Base-by-base conservation (phyloP, 2,329 filamentous ascomycete species). In the Hyphodiscus sp. region DNA sequence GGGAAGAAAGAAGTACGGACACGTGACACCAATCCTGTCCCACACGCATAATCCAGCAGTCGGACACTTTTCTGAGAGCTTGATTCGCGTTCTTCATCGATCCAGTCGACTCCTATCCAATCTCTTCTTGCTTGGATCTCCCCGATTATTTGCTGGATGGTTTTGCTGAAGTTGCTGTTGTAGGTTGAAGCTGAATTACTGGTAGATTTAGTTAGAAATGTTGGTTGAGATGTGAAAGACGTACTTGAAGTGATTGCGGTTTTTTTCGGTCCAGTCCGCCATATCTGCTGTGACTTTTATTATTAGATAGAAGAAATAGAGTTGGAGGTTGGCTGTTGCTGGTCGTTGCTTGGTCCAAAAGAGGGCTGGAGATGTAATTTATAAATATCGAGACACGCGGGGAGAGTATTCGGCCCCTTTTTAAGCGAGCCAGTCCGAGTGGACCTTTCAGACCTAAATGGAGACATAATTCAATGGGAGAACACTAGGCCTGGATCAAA, bases 1-100 rank as follows among this genome's bases (percentile, higher is more conserved):
- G 50, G 48, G 54, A 38, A 41, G 48, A 50, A 41, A 30, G 41
- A 51, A 44, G 16, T 9, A 70, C 76, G 60, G 65, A 86, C 84
- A 67, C 78, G 76, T 13, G 85, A 85, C 58, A 88, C 74, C 51
- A 81, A 69, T 1, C 86, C 86, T 6, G 85, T 84, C 9, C 87
- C 87, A 65, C 87, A 91, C 16, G 87, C 87, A 68, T 91, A 91
- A 66, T 91, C 87, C 1, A 91, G 73, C 19, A 89, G 69, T 45
- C 77, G 76, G 43, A 82, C 73, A 52, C 62, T 64, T 63, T 53
- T 56, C 29, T 67, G 58, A 23, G 63, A 52, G 18, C 60, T 59
- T 2, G 51, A 42, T 20, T 58, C 52, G 11, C 60, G 65, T 1
- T 68, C 66, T 15, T 73, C 74, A 18, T 69, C 68, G 45, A 70